Evolutionary conservation across 768 basidiomycete species (phyloP), one percentile per base, ranked within the genome.

Genomic region (Sarcodon aspratus): DNA sequence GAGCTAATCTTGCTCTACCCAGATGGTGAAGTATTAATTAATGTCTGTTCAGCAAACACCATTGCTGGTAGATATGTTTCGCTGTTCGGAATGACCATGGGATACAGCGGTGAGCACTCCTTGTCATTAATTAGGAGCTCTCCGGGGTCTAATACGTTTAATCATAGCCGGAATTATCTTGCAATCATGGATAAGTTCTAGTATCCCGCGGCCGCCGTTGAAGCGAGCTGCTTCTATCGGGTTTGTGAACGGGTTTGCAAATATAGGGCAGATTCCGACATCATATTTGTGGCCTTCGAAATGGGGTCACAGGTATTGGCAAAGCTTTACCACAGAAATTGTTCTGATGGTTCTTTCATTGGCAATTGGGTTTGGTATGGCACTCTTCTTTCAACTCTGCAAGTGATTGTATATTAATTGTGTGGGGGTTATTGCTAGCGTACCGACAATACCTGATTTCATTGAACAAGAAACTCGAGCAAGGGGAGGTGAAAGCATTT

Each of bases 181-280:
- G 21, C 50, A 61, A 10, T 57, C 56, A 6, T 64, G 61, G 62
- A 55, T 57, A 34, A 55, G 56, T 44, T 55, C 61, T 33, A 42
- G 40, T 42, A n/a, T 42, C 13, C 40, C 40, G 17, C 40, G 40
- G 15, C 40, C 40, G 3, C 40, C 40, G 40, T 15, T 42, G 17
- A 42, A 42, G 13, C 40, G 40, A 9, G 40, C 40, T 8, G 40
- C 40, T 42, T 15, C 40, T 27, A 42, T 42, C 27, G 40, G 6
- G 11, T 8, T 42, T 1, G 40, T 42, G 9, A 42, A 42, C 40
- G 40, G 40, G 27, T 42, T 42, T 13, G 40, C 40, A 17, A 42
- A 42, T 42, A 42, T 42, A 9, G 40, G 40, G 8, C 33, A 55
- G 51, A 55, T 54, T 10, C 54, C 53, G 17, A 48, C 54, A 13